A percentile compares a stretch with the other conserved stretches of the same genome.
Evolutionary conservation across 2,329 filamentous ascomycete species (phyloP).

Genomic region (Epichloe scottii): DNA sequence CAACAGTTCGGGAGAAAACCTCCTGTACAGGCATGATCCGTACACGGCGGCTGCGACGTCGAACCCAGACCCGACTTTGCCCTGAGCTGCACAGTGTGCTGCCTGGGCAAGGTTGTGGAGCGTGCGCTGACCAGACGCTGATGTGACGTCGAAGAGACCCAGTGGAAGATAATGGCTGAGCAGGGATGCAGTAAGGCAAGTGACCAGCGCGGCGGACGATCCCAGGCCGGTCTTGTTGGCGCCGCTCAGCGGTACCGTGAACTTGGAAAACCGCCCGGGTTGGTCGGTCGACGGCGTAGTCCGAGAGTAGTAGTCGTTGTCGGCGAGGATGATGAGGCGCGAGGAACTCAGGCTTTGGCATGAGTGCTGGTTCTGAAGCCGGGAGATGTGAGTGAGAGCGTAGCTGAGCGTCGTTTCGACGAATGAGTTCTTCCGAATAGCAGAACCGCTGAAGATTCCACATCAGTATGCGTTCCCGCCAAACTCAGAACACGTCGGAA

Average conservation of each 20-base stretch:
- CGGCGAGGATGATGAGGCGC: constrained; percentile 76
- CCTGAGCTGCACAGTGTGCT: constrained; percentile 89
- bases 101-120: constrained; percentile 92
- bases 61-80: constrained; percentile 92
- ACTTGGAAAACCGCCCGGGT: constrained; percentile 56
- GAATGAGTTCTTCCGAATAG: constrained; percentile 57
- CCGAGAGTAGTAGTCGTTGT: constrained; percentile 91
- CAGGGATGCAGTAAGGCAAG: constrained; percentile 66
- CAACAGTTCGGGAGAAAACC: constrained; percentile 78
- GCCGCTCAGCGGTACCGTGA: constrained; percentile 59
- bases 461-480: background rate
- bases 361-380: constrained; percentile 23
- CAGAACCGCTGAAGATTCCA: constrained; percentile 25
- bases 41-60: constrained; percentile 90
- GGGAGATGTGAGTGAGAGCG: constrained; percentile 67
- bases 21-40: constrained; percentile 78
- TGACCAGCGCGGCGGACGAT: constrained; percentile 88
- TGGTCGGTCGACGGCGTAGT: constrained; percentile 18
- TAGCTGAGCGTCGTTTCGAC: constrained; percentile 86
- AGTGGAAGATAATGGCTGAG: constrained; percentile 60
- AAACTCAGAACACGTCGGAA: background rate
- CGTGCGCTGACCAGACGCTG: constrained; percentile 39
- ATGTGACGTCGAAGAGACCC: constrained; percentile 42
- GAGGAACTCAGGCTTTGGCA: constrained; percentile 48
- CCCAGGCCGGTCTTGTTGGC: constrained; percentile 95